Conservation (phyloP, 257 asterid species). For the Galeopsis tetrahit region DNA sequence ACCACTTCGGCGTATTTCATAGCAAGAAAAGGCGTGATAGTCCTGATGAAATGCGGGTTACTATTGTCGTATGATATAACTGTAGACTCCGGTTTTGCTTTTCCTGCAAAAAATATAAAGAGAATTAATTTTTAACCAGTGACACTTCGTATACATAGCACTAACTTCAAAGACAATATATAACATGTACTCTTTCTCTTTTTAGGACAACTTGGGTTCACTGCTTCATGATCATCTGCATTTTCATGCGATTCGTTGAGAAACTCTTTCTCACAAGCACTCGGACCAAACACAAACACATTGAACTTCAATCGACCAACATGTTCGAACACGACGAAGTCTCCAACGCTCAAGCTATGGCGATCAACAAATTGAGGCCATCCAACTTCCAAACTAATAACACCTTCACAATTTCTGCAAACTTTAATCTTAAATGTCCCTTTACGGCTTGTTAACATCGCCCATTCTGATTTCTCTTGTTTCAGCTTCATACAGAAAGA, state of each 20-base stretch:
- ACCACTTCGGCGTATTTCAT: not conserved
- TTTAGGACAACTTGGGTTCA: not conserved
- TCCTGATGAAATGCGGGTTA: slow-evolving; percentile 12
- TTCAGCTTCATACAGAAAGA: slow-evolving; percentile 9
- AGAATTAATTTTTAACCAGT: no score
- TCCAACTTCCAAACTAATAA: slow-evolving; percentile 20
- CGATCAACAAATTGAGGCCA: slow-evolving; percentile 26
- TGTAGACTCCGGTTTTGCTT: no score
- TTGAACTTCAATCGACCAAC: slow-evolving; percentile 17
- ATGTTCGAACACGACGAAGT: slow-evolving; percentile 28
- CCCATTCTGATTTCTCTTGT: slow-evolving; percentile 10
- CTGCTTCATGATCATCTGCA: not conserved
- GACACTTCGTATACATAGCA: no score
- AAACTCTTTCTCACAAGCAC: slow-evolving; percentile 30
- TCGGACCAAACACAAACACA: slow-evolving; percentile 20
- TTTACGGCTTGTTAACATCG: not conserved
- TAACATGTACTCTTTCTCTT: not conserved
- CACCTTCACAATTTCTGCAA: not conserved
- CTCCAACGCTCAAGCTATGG: slow-evolving; percentile 31
- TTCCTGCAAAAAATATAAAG: not conserved
- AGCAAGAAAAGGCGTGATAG: slow-evolving; percentile 9
- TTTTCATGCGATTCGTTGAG: not conserved
- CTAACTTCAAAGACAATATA: not conserved
- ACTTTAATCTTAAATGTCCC: slow-evolving; percentile 23
- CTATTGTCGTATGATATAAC: not conserved